Evolutionary conservation across 2,329 filamentous ascomycete species (phyloP).

Genomic region (Lachnellula arida): DNA sequence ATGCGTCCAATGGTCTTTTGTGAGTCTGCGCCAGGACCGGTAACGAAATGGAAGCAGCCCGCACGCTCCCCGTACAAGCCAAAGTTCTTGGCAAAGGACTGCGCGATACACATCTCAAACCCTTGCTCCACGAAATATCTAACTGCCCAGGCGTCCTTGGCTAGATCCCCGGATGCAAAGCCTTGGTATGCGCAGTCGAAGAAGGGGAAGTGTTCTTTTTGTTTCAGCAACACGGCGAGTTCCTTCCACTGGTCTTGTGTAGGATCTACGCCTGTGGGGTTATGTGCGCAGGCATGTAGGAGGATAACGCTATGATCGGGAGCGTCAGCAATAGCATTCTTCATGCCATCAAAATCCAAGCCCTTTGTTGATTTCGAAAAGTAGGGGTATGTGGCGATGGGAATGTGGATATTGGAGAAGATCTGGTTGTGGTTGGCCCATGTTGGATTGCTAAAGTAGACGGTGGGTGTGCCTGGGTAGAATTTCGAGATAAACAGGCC

Average conservation of each 20-base stretch:
- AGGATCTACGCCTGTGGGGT: conserved; percentile 95
- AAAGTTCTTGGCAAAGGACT: conserved; percentile 98
- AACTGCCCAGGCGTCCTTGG: conserved; percentile 83
- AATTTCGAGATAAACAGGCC: conserved; percentile 92
- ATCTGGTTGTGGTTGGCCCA: conserved; percentile 99
- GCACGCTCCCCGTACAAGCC: conserved; percentile 95
- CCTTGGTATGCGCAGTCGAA: conserved; percentile 98
- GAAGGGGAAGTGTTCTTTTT: conserved; percentile 89
- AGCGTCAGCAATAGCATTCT: conserved; percentile 62
- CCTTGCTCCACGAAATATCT: conserved; percentile 91
- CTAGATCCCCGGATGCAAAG: conserved; percentile 87
- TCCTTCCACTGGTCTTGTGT: conserved; percentile 92
- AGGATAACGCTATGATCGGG: conserved; percentile 80
- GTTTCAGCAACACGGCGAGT: conserved; percentile 70
- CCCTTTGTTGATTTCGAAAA: conserved; percentile 85
- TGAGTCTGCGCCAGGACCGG: conserved; percentile 65
- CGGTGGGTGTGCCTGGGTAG: conserved; percentile 68
- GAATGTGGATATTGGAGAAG: conserved; percentile 82
- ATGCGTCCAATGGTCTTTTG: conserved; percentile 57
- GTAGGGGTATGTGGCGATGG: conserved; percentile 84
- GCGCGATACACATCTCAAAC: conserved; percentile 81
- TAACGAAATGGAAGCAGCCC: conserved; percentile 92
- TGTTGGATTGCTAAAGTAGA: conserved; percentile 92
- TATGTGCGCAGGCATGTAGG: conserved; percentile 94
- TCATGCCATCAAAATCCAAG: conserved; percentile 89